These are phyloP conservation scores for Pleurozium schreberi DNA, from an alignment of 225 moss, liverwort and hornwort species.

Conservation along the genomic window DNA sequence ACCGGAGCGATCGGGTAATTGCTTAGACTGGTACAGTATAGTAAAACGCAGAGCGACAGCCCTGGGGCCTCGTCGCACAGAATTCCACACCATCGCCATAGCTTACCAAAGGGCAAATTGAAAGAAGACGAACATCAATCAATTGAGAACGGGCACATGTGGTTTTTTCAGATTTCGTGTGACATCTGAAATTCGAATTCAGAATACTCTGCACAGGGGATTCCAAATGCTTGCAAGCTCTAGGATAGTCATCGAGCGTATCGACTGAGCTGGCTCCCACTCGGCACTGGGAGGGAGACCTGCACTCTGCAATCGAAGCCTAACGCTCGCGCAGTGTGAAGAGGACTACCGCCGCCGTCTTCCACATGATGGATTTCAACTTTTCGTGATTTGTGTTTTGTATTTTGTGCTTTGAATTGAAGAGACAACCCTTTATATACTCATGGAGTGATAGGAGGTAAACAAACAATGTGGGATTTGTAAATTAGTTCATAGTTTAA, in stretches of 20 bases:
- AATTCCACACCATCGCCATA: conserved; percentile 12
- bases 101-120: neutral
- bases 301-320: neutral
- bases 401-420: too few relatives aligned
- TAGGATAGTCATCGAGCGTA: neutral
- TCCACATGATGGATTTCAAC: too few relatives aligned
- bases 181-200: neutral
- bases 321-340: neutral
- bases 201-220: neutral
- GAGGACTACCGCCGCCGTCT: too few relatives aligned
- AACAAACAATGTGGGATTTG: too few relatives aligned
- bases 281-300: too few relatives aligned
- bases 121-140: neutral
- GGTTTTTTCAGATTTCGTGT: neutral
- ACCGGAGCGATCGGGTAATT: neutral
- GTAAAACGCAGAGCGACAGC: neutral
- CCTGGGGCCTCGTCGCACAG: neutral
- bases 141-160: neutral
- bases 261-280: neutral
- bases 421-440: too few relatives aligned
- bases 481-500: too few relatives aligned
- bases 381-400: too few relatives aligned
- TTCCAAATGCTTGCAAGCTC: neutral
- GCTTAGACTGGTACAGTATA: neutral
- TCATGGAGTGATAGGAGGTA: too few relatives aligned